phyloP scores from a whole-genome alignment of 352 stramenopile genomes.

The Phytopythium montanum region DNA sequence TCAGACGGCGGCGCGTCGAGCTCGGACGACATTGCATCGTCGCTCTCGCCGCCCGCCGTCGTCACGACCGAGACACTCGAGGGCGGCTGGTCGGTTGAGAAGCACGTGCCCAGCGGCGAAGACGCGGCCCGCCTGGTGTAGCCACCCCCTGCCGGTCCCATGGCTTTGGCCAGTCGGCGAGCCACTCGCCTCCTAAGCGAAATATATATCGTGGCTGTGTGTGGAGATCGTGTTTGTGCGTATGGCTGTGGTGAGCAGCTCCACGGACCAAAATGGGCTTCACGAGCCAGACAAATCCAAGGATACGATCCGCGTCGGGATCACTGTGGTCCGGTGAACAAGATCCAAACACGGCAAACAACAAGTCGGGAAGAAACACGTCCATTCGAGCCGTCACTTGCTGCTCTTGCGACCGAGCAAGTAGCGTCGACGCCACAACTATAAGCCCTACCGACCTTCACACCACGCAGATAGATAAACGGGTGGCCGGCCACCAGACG shows the following conservation, averaged over 20 bases:
- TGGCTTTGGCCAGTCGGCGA: background rate
- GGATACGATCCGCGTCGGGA: background rate
- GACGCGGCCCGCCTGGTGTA: constrained; percentile 55
- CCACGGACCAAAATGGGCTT: background rate
- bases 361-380: background rate
- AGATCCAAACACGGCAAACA: background rate
- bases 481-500: background rate
- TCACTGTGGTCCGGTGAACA: background rate
- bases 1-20: constrained; percentile 31
- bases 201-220: constrained; percentile 1
- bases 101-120: constrained; percentile 47
- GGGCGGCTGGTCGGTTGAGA: constrained; percentile 84
- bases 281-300: no score
- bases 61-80: constrained; percentile 75
- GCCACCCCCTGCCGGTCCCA: background rate
- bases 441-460: background rate
- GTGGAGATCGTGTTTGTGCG: background rate
- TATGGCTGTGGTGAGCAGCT: no score
- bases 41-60: constrained; percentile 21
- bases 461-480: background rate
- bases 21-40: constrained; percentile 10
- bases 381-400: background rate
- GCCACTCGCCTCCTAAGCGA: background rate
- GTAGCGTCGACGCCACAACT: background rate
- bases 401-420: background rate